phyloP scores from a whole-genome alignment of 2,329 filamentous ascomycete species.

The Xylaria sp. region DNA sequence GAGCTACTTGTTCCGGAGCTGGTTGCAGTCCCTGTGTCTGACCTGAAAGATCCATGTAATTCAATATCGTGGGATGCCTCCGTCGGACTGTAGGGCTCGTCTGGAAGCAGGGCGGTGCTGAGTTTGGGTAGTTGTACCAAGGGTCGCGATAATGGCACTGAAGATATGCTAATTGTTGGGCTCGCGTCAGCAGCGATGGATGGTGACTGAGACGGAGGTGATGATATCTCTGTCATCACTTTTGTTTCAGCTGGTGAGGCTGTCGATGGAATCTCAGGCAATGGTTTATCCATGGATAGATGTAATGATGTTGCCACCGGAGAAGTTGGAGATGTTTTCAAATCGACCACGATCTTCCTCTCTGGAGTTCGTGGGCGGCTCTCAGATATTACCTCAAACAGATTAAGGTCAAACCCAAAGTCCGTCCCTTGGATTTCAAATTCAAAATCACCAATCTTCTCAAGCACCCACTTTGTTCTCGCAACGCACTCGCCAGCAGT shows the following conservation, averaged over 20 bases:
- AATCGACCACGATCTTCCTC: slow-evolving; percentile 53
- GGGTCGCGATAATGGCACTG: slow-evolving; percentile 60
- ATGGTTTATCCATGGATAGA: slow-evolving; percentile 70
- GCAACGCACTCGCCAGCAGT: slow-evolving; percentile 91
- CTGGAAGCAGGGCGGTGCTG: slow-evolving; percentile 60
- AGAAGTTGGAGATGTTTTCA: slow-evolving; percentile 48
- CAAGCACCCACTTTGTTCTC: slow-evolving; percentile 85
- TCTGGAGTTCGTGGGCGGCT: slow-evolving; percentile 51
- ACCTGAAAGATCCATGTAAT: slow-evolving; percentile 63
- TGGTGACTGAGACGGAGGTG: slow-evolving; percentile 55
- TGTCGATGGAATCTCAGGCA: slow-evolving; percentile 69
- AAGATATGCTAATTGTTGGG: slow-evolving; percentile 57
- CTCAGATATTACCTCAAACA: slow-evolving; percentile 58
- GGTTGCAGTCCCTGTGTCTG: slow-evolving; percentile 77
- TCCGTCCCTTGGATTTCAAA: slow-evolving; percentile 73
- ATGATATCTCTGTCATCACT: slow-evolving; percentile 46
- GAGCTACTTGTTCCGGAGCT: slow-evolving; percentile 83
- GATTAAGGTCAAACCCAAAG: slow-evolving; percentile 65
- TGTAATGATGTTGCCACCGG: slow-evolving; percentile 47
- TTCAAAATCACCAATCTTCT: slow-evolving; percentile 91
- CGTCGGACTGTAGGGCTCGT: slow-evolving; percentile 62
- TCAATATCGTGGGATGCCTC: slow-evolving; percentile 61
- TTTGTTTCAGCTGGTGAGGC: slow-evolving; percentile 35
- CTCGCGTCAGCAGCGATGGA: slow-evolving; percentile 55
- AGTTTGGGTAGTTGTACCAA: slow-evolving; percentile 67